Percentiles rank a stretch among this genome's conserved stretches.
phyloP scores from a whole-genome alignment of 2,329 filamentous ascomycete genomes.

The Lachnellula cervina region DNA sequence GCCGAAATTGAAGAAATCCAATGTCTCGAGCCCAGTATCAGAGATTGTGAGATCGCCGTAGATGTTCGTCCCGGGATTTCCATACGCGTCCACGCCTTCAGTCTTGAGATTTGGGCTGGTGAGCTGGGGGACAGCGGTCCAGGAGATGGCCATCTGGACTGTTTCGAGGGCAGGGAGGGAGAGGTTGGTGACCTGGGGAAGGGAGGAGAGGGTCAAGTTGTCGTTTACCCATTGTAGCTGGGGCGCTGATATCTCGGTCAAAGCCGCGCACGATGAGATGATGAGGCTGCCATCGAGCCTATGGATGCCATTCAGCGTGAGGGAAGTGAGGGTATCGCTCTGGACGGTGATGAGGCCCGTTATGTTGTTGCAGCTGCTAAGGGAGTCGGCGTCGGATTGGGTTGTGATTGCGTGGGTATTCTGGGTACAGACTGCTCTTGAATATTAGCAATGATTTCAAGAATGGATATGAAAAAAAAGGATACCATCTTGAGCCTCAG shows the following conservation, averaged over 20 bases:
- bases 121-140: not conserved
- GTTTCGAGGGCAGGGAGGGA: slow-evolving; percentile 4
- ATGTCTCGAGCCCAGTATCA: slow-evolving; percentile 3
- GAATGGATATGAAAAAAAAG: no score
- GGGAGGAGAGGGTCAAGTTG: slow-evolving; percentile 9
- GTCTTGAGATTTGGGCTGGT: not conserved
- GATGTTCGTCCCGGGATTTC: slow-evolving; percentile 4
- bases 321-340: not conserved
- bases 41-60: slow-evolving; percentile 4
- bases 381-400: not conserved
- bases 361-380: slow-evolving; percentile 3
- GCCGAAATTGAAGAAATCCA: slow-evolving; percentile 10
- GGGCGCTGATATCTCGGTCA: slow-evolving; percentile 3
- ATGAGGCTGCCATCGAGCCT: slow-evolving; percentile 1
- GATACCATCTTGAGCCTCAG: no score
- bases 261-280: not conserved
- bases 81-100: not conserved
- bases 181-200: slow-evolving; percentile 6
- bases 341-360: slow-evolving; percentile 2
- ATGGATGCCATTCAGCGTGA: slow-evolving; percentile 8
- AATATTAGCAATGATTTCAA: no score
- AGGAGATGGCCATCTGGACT: slow-evolving; percentile 3
- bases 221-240: slow-evolving; percentile 3
- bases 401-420: no score
- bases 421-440: no score